phyloP scores from a whole-genome alignment of 345 rosid species.

The Eucalyptus cladocalyx region DNA sequence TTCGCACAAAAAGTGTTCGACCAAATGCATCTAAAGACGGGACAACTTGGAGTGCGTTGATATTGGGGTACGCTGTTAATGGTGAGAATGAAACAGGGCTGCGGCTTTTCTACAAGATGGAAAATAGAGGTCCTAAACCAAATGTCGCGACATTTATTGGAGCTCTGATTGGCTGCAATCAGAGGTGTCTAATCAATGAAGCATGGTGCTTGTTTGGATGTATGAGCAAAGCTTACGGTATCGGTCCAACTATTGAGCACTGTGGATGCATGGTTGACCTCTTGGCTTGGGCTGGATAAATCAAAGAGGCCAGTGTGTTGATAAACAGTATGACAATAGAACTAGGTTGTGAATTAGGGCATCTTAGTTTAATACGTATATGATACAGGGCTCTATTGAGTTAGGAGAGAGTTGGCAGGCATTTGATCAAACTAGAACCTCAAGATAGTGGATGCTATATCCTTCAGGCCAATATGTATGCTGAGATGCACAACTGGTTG shows the following conservation, averaged over 20 bases:
- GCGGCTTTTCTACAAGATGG: slow-evolving; percentile 4
- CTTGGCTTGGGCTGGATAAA: slow-evolving; percentile 7
- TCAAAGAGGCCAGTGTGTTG: slow-evolving; percentile 5
- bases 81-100: slow-evolving; percentile 6
- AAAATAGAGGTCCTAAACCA: slow-evolving; percentile 5
- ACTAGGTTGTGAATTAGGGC: slow-evolving; percentile 8
- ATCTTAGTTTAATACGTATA: slow-evolving; percentile 7
- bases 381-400: slow-evolving; percentile 1
- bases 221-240: slow-evolving; percentile 10
- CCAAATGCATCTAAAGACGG: slow-evolving; percentile 7
- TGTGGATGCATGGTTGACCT: slow-evolving; percentile 25
- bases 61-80: slow-evolving; percentile 5
- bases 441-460: neutral
- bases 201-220: slow-evolving; percentile 15
- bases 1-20: slow-evolving; percentile 4
- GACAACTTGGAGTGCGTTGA: slow-evolving; percentile 15
- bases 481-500: slow-evolving; percentile 3
- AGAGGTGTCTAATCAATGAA: neutral
- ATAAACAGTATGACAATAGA: slow-evolving; percentile 10
- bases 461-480: neutral
- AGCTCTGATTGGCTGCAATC: slow-evolving; percentile 15
- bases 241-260: slow-evolving; percentile 9
- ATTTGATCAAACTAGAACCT: neutral
- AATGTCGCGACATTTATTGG: slow-evolving; percentile 8
- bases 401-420: slow-evolving; percentile 2